Evolutionary conservation across 2,329 filamentous ascomycete genomes (phyloP).

Genomic region (Cladosporium sp.): DNA sequence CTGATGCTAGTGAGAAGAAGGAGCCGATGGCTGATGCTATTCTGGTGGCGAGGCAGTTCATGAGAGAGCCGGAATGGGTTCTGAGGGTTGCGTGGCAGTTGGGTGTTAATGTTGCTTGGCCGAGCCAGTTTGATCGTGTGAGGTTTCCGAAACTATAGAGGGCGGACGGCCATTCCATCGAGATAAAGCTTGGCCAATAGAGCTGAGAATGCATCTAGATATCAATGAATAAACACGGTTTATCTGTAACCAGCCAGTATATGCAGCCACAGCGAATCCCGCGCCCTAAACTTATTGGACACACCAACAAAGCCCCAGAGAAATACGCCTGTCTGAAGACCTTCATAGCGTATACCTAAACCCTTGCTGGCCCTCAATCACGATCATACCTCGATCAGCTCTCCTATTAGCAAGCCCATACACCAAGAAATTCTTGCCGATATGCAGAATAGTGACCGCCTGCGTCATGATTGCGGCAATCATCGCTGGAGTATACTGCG

Average conservation of each 20-base stretch:
- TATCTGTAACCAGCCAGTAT: too few relatives aligned
- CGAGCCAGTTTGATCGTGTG: slow-evolving; percentile 41
- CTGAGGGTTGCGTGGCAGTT: slow-evolving; percentile 47
- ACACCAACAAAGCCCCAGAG: too few relatives aligned
- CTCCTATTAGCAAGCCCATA: slow-evolving; percentile 19
- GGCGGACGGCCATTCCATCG: too few relatives aligned
- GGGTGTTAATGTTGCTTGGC: slow-evolving; percentile 45
- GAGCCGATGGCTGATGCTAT: slow-evolving; percentile 44
- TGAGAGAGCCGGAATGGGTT: slow-evolving; percentile 53
- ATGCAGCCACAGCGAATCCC: too few relatives aligned
- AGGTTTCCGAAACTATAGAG: slow-evolving; percentile 24
- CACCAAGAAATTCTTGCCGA: slow-evolving; percentile 19
- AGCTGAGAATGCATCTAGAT: too few relatives aligned
- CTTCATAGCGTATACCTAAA: slow-evolving; percentile 5
- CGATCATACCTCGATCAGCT: slow-evolving; percentile 17
- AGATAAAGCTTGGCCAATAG: too few relatives aligned
- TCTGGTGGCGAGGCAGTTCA: slow-evolving; percentile 50
- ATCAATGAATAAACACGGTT: too few relatives aligned
- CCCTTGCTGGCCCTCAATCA: slow-evolving; percentile 17
- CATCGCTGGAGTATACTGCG: slow-evolving; percentile 55
- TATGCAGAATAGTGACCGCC: slow-evolving; percentile 18
- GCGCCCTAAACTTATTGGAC: too few relatives aligned
- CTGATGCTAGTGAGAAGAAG: slow-evolving; percentile 24
- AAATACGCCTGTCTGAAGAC: too few relatives aligned
- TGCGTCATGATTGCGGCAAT: slow-evolving; percentile 20